Evolutionary conservation across 192 early-diverging fungal species (phyloP).

Genomic region (Coemansia pectinata): DNA sequence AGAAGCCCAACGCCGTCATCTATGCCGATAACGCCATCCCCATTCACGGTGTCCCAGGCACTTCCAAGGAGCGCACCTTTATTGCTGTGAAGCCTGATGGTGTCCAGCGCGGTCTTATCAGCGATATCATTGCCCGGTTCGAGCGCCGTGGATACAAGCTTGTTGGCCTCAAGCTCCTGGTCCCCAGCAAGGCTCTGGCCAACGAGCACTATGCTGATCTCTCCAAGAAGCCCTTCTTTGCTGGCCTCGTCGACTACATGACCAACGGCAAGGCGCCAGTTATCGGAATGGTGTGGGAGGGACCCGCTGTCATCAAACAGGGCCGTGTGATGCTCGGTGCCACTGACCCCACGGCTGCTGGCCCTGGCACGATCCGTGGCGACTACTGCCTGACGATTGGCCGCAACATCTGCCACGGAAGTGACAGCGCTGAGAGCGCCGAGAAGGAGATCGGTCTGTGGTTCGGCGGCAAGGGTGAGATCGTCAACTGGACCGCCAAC

Average conservation of each 20-base stretch:
- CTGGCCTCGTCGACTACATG: conserved; percentile 89
- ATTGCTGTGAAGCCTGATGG: conserved; percentile 84
- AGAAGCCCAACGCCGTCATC: conserved; percentile 17
- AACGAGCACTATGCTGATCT: conserved; percentile 90
- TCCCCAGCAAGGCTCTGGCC: conserved; percentile 64
- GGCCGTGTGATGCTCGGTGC: conserved; percentile 88
- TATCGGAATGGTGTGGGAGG: conserved; percentile 82
- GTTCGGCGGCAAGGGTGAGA: conserved; percentile 67
- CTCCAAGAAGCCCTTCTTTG: conserved; percentile 84
- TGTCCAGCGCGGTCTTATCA: conserved; percentile 82
- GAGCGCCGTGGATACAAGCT: conserved; percentile 91
- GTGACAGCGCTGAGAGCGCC: conserved; percentile 82
- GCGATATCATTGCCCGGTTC: conserved; percentile 84
- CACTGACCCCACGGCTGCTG: conserved; percentile 86
- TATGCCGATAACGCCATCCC: conserved; percentile 47
- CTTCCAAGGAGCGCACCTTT: conserved; percentile 69
- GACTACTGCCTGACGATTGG: conserved; percentile 77
- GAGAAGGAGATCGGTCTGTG: conserved; percentile 77
- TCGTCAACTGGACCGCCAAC: conserved; percentile 61
- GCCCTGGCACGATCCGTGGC: conserved; percentile 88
- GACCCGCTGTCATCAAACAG: conserved; percentile 82
- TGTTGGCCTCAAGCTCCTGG: conserved; percentile 76
- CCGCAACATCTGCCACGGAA: conserved; percentile 87
- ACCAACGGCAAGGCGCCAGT: conserved; percentile 85
- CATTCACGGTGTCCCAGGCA: conserved; percentile 60